Percentiles rank a stretch among this genome's conserved stretches.
Conservation (phyloP, 2,329 filamentous ascomycete species). For the Diplodia seriata region DNA sequence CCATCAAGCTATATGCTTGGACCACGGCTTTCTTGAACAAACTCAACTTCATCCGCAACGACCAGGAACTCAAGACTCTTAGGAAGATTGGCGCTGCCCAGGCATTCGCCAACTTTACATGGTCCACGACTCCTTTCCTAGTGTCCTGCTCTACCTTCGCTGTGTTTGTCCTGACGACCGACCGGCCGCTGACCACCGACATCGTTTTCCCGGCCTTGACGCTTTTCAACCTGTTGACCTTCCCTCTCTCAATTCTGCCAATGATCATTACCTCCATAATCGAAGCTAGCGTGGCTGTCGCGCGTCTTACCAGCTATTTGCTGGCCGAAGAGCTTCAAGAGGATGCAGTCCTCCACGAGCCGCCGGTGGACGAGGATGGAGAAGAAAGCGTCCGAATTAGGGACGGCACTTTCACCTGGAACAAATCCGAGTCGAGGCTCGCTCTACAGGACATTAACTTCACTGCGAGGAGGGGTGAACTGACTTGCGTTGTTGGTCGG, state of each 20-base stretch:
- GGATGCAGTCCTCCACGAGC: constrained; percentile 76
- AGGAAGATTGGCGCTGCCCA: constrained; percentile 95
- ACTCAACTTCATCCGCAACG: constrained; percentile 93
- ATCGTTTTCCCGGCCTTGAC: constrained; percentile 94
- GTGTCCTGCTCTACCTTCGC: constrained; percentile 97
- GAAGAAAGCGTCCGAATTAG: constrained; percentile 86
- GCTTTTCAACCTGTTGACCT: constrained; percentile 94
- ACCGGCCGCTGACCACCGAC: constrained; percentile 84
- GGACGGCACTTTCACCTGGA: constrained; percentile 93
- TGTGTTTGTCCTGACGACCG: constrained; percentile 85
- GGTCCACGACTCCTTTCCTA: constrained; percentile 96
- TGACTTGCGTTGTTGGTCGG: constrained; percentile 89
- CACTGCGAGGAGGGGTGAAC: constrained; percentile 87
- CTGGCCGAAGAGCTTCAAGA: constrained; percentile 86
- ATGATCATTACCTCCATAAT: constrained; percentile 99
- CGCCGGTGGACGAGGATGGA: constrained; percentile 74
- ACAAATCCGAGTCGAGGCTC: constrained; percentile 73
- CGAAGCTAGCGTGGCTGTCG: constrained; percentile 91
- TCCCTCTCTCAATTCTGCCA: constrained; percentile 89
- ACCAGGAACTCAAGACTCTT: constrained; percentile 91
- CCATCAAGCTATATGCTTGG: constrained; percentile 97
- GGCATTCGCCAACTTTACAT: constrained; percentile 95
- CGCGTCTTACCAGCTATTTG: constrained; percentile 83
- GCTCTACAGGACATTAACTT: constrained; percentile 86
- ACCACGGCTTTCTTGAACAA: constrained; percentile 97